Base-by-base conservation (phyloP, 257 asterid genomes). In the Salvia miltiorrhiza region DNA sequence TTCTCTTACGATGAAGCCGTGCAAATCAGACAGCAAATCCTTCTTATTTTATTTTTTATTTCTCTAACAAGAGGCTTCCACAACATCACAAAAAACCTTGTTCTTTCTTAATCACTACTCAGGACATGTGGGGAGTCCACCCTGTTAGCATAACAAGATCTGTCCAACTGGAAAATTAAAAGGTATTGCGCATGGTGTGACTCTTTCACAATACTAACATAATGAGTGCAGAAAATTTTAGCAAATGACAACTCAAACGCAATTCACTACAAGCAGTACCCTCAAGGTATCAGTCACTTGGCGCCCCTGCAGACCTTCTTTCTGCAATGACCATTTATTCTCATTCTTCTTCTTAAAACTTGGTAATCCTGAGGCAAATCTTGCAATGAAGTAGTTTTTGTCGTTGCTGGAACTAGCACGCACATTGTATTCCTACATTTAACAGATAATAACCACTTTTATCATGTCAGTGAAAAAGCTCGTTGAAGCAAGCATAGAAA, bases 221-320 rank as follows among this genome's bases (percentile, higher is more conserved):
- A 16, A 60, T 39, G 65, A 1, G 10, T 49, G 14, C 32, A 65
- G 67, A 30, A 68, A 44, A 14, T 17, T 55, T 35, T 8, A 12
- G 52, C 6, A 72, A 16, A 57, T 13, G 71, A 30, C 40, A 78
- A 64, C 37, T 30, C 23, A 8, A 48, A 66, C 10, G 9, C 19
- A 6, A 47, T 54, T 41, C 32, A 53, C 65, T 7, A 43, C 52
- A 65, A 69, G 70, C 73, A 63, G 24, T 87, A 94, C 99, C 92
- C 96, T 84, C 84, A 91, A 78, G 58, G 90, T 26, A 63, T 94
- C 97, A 41, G 96, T 74, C 70, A 91, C 81, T 80, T 91, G 97
- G 76, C 99, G 96, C 73, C 97, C 99, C 76, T 86, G 97, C 81
- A 91, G 65, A 76, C 95, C 96, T 81, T 94, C 97, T 73, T 91